Conservation (phyloP, 805 yeast genomes). For the Jamesozyma lodderae region DNA sequence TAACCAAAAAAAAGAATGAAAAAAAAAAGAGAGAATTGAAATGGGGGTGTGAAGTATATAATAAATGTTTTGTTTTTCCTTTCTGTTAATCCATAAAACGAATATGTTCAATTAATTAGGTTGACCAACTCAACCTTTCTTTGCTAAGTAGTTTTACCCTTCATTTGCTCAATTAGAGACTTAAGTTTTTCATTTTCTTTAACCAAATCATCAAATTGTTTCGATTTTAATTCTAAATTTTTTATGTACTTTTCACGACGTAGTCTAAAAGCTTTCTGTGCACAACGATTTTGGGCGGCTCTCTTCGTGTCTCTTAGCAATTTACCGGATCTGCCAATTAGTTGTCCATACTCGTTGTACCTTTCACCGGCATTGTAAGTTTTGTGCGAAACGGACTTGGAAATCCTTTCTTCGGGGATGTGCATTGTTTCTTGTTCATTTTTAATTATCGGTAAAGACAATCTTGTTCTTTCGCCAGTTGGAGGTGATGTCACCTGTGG, state of each 20-base stretch:
- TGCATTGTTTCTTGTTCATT: neutral
- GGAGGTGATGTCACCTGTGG: neutral
- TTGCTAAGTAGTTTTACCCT: too few relatives aligned
- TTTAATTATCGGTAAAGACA: neutral
- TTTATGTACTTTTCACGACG: constrained; percentile 74
- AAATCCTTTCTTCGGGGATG: neutral
- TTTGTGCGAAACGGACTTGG: neutral
- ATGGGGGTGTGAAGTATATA: neutral
- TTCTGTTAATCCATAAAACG: neutral
- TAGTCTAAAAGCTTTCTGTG: constrained; percentile 85
- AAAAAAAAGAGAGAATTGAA: too few relatives aligned
- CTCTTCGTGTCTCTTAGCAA: constrained; percentile 50
- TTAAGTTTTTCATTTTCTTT: constrained; percentile 58
- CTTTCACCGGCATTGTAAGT: constrained; percentile 12
- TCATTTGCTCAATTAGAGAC: constrained; percentile 11
- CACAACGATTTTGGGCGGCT: constrained; percentile 86
- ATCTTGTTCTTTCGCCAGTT: neutral
- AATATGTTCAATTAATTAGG: too few relatives aligned
- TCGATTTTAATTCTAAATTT: constrained; percentile 65
- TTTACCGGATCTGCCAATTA: constrained; percentile 24
- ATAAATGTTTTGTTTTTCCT: neutral
- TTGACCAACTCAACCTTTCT: too few relatives aligned
- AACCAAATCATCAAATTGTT: constrained; percentile 51
- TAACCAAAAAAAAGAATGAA: too few relatives aligned
- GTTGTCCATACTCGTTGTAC: constrained; percentile 14